Evolutionary conservation across 441 rosid species (phyloP), one percentile per base, ranked within the genome.

Genomic region (Arabidopsis hybrid): DNA sequence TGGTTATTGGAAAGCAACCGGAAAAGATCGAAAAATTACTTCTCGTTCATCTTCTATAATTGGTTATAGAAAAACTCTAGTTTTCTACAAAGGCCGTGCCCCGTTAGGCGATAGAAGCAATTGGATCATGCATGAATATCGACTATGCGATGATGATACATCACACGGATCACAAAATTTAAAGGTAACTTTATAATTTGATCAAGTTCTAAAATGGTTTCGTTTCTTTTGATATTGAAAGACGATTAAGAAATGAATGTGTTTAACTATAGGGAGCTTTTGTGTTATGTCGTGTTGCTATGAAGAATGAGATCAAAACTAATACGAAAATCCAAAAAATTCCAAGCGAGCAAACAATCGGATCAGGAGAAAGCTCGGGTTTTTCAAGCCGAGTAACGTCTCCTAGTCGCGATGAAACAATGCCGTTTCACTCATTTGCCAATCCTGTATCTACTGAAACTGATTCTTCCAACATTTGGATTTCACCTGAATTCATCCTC

Each of bases 101-200:
- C 98, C 97, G 5, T 66, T 82, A 55, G 96, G 97, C 9, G 87
- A 87, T 57, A 84, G 97, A 49, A 89, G 88, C 0, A 81, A 78
- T 55, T 90, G 96, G 96, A 81, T 91, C 0, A 90, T 93, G 97
- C 95, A 93, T 11, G 98, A 93, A 73, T 93, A 91, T 79, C 88
- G 97, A 39, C 87, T 93, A n/a, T 77, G 78, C 21, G 92, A 89
- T 47, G 91, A 87, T 50, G 51, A 75, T 47, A 56, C 63, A 59
- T 78, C 81, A 67, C 81, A 70, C 63, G 85, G 82, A 39, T 67
- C 91, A 63, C 72, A 83, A 47, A 74, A 79, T 65, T 76, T 79
- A 51, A 85, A 83, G 86, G 96, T 92, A 77, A 32, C 13, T 13
- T 5, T 7, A 60, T 7, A 18, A 38, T 8, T 32, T 35, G 63